Base-by-base conservation (phyloP, 1,139 yeast genomes). In the Suhomyces terraborum region DNA sequence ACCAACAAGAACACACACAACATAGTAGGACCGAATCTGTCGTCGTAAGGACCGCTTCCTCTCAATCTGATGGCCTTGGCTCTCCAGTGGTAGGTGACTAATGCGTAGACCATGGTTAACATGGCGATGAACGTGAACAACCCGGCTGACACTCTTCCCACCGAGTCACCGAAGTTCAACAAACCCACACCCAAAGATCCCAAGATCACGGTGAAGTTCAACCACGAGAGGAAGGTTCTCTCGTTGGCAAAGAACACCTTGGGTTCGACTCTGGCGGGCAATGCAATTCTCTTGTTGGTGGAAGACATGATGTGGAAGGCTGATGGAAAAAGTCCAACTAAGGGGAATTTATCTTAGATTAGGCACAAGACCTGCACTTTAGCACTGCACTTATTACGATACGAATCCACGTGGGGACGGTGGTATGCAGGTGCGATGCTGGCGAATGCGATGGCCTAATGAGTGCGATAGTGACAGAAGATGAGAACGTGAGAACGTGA, bases 21-120 rank as follows among this genome's bases (percentile, higher is more conserved):
- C 88, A 93, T 84, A n/a, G 99, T 94, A 38, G 99, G 98, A 30
- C 99, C 99, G 55, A 93, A 85, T 60, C 98, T 80, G 66, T 93
- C 99, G 61, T 93, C 99, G 62, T 93, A 93, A 22, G 98, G 98
- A 36, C 98, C 98, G 9, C 95, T 79, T 25, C 98, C 98, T 66
- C 98, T 84, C 68, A 93, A 79, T 66, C 99, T 83, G 56, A 93
- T 93, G 47, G 98, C 98, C 61, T 91, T 88, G 3, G 98, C 98
- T 73, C 99, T 88, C 98, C 98, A 94, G 67, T 93, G 99, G 65
- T 94, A 93, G 17, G 98, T 94, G 36, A 88, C 77, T 49, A 93
- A 77, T 5, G 99, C 98, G 59, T 93, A 93, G 7, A 84, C 77
- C 99, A 93, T 93, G 25, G 98, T 93, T 51, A 88, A 88, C 98